Conservation (phyloP, 1,139 yeast genomes). For the Candida albicans region DNA sequence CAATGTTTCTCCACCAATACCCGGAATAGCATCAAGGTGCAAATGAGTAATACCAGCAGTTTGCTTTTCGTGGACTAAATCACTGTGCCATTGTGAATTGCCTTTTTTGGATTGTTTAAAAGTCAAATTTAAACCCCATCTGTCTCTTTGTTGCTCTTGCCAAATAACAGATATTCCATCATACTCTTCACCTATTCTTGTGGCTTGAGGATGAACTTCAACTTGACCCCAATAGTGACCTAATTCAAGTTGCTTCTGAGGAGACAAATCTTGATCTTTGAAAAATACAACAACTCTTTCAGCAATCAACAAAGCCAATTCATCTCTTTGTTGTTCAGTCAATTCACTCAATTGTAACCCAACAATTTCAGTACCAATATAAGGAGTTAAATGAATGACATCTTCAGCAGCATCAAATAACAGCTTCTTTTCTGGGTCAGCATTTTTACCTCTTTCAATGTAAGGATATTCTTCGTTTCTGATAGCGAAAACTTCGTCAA, state of each 20-base stretch:
- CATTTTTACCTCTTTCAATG: conserved; percentile 46
- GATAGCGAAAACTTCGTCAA: conserved; percentile 50
- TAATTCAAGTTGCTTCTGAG: conserved; percentile 44
- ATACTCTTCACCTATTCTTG: conserved; percentile 23
- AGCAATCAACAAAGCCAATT: conserved; percentile 42
- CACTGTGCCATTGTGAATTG: conserved; percentile 38
- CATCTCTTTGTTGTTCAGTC: conserved; percentile 51
- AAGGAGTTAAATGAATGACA: conserved; percentile 45
- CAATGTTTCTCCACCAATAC: conserved; percentile 37
- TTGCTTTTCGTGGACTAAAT: conserved; percentile 28
- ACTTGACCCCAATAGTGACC: conserved; percentile 45
- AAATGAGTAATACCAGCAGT: conserved; percentile 40
- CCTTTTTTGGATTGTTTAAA: conserved; percentile 33
- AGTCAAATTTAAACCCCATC: conserved; percentile 22
- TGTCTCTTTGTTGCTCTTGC: conserved; percentile 41
- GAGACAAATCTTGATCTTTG: conserved; percentile 42
- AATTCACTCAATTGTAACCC: conserved; percentile 52
- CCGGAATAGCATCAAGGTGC: conserved; percentile 34
- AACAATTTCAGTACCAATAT: conserved; percentile 54
- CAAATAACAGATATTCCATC: conserved; percentile 52
- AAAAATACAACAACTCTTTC: conserved; percentile 45
- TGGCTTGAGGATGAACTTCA: conserved; percentile 42
- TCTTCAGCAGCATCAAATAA: conserved; percentile 50
- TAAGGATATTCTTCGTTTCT: conserved; percentile 42
- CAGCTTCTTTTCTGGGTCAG: conserved; percentile 55